Base-by-base conservation (phyloP, 495 filamentous ascomycete species). In the Baudoinia panamericana region DNA sequence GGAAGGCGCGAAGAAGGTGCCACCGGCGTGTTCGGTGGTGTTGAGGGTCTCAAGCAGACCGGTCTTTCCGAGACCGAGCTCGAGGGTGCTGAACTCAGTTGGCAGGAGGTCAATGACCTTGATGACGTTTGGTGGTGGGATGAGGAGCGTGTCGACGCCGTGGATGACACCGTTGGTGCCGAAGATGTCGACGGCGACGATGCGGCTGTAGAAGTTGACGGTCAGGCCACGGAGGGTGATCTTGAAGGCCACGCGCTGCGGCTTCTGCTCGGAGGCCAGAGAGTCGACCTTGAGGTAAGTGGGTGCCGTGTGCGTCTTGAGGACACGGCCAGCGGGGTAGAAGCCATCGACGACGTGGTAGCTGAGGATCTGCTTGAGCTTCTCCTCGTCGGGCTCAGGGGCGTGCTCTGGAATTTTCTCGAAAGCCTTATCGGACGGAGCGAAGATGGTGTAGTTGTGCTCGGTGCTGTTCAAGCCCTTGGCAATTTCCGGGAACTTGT, bases 81-180 rank as follows among this genome's bases (percentile, higher is more conserved):
- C 62, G 17, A 90, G 72, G 0, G 85, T 93, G 57, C 71, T 79
- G 64, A 93, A 90, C 35, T 75, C 65, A 23, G 60, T 56, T 0
- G 86, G 86, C 28, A 87, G 61, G 16, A 82, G 58, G 17, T 76
- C 64, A 47, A 93, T 64, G 7, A 82, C 63, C 4, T 65, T 65
- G 25, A 67, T 56, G 12, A 68, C 65, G 0, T 60, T 56, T 0
- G 80, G 78, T 9, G 86, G 87, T 7, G 83, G 84, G 21, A 87
- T 48, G 21, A 95, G 69, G 39, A 87, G 61, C 41, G 55, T 60
- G 61, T 83, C 70, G 39, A 93, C 56, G 39, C 68, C 76, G 64
- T 93, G 85, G 55, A 93, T 72, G 5, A 90, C 61, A 35, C 86
- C 86, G 60, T 93, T 93, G 30, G 70, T 70, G 22, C 63, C 69